Percentiles rank a stretch among this genome's conserved stretches.
Evolutionary conservation across 345 rosid genomes (phyloP).

Genomic region (Xanthoceras sorbifolium): DNA sequence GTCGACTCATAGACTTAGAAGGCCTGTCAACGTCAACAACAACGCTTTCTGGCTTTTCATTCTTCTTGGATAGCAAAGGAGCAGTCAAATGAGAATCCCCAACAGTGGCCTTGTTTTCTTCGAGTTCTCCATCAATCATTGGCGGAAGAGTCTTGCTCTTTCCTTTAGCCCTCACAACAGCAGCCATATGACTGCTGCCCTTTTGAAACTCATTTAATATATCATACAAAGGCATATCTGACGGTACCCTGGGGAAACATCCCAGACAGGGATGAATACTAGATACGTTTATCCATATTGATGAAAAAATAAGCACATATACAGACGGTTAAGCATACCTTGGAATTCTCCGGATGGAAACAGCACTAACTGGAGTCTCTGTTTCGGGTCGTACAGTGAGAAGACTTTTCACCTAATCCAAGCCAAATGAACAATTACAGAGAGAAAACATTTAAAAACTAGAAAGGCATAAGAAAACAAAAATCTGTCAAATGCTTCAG

Average conservation of each 20-base stretch:
- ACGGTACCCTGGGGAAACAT: conserved; percentile 72
- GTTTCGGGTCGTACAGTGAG: conserved; percentile 97
- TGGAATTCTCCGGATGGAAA: conserved; percentile 91
- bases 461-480: neutral
- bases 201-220: conserved; percentile 96
- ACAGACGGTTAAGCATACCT: conserved; percentile 44
- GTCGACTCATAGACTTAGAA: conserved; percentile 34
- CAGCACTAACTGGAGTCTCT: conserved; percentile 88
- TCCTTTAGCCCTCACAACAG: conserved; percentile 80
- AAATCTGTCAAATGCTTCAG: conserved; percentile 9
- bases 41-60: conserved; percentile 53
- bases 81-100: conserved; percentile 51
- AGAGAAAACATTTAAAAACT: neutral
- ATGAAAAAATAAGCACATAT: neutral
- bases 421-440: conserved; percentile 1
- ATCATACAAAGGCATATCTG: conserved; percentile 96
- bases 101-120: conserved; percentile 37
- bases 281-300: conserved; percentile 6
- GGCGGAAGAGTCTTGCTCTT: conserved; percentile 50
- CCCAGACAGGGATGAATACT: conserved; percentile 14
- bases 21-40: conserved; percentile 68
- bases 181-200: conserved; percentile 99
- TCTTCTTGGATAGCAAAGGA: conserved; percentile 61
- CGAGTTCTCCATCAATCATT: conserved; percentile 39
- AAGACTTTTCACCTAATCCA: conserved; percentile 82